Evolutionary conservation across 768 basidiomycete genomes (phyloP).

Genomic region (Rhodotorula sphaerocarpa): DNA sequence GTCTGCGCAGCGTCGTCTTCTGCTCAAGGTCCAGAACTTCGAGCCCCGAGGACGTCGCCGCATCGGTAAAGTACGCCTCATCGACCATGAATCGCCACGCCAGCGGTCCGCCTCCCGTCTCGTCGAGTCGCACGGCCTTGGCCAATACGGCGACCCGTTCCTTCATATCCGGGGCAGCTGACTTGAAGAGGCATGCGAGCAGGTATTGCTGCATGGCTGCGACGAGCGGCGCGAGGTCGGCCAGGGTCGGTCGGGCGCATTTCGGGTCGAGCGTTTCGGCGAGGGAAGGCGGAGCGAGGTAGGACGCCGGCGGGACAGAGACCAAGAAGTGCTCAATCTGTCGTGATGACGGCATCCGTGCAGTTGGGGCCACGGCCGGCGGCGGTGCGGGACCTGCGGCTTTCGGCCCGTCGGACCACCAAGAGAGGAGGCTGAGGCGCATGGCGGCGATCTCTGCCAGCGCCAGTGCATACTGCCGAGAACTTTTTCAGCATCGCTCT

Average conservation of each 20-base stretch:
- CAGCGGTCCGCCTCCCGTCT: too few species aligned
- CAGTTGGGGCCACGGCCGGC: constrained; percentile 35
- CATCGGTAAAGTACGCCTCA: too few species aligned
- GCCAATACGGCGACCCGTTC: too few species aligned
- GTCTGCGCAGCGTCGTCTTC: background rate
- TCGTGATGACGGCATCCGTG: background rate
- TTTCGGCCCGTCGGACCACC: constrained; percentile 30
- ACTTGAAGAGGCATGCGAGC: constrained; percentile 22
- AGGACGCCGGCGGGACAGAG: constrained; percentile 19
- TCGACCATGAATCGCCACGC: background rate
- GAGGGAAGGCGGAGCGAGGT: constrained; percentile 16
- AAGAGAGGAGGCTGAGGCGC: constrained; percentile 21
- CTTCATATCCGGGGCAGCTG: too few species aligned
- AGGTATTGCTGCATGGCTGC: constrained; percentile 21
- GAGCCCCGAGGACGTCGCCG: too few species aligned
- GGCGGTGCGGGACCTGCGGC: constrained; percentile 41
- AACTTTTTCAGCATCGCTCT: background rate
- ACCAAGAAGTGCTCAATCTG: too few species aligned
- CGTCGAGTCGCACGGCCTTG: too few species aligned
- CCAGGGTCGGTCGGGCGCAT: background rate
- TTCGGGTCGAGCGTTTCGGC: constrained; percentile 14
- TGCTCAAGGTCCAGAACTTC: background rate
- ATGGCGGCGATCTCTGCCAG: constrained; percentile 16
- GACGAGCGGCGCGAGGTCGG: constrained; percentile 29
- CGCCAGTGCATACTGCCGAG: constrained; percentile 21